Conservation (phyloP, 305 asterid genomes). For the Fraxinus nigra region DNA sequence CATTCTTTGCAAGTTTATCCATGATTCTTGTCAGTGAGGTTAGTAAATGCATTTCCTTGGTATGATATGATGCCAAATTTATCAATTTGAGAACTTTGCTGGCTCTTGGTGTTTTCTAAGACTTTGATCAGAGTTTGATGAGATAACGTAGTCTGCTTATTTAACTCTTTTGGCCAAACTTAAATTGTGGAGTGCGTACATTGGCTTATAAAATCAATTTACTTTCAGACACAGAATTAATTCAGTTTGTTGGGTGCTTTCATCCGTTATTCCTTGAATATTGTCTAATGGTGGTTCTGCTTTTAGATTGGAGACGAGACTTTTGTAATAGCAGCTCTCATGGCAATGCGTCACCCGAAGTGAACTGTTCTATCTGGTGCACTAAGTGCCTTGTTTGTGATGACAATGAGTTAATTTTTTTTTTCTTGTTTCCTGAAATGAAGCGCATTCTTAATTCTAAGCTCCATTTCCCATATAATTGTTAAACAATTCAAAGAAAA, state of each 20-base stretch:
- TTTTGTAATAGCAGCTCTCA: too few species aligned
- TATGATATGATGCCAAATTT: not conserved
- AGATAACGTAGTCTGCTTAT: conserved; percentile 4
- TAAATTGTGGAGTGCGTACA: not conserved
- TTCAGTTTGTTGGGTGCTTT: conserved; percentile 8
- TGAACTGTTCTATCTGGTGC: too few species aligned
- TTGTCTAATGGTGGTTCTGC: too few species aligned
- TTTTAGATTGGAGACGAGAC: too few species aligned
- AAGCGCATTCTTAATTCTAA: too few species aligned
- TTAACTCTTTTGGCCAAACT: not conserved
- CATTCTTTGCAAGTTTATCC: conserved; percentile 74
- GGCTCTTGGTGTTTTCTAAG: not conserved
- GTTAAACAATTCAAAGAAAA: too few species aligned
- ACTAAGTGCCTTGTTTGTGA: too few species aligned
- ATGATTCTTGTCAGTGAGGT: conserved; percentile 92
- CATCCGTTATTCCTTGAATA: too few species aligned
- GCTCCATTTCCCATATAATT: too few species aligned
- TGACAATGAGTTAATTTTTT: too few species aligned
- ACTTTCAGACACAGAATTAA: not conserved
- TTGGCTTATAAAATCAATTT: not conserved
- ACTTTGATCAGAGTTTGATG: not conserved
- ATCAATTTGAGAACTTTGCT: not conserved
- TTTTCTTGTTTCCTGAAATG: too few species aligned
- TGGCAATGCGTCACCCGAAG: too few species aligned
- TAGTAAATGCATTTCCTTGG: conserved; percentile 18